Percentiles rank a stretch among this genome's conserved stretches.
phyloP scores from a whole-genome alignment of 345 rosid genomes.

The Excoecaria cochinchinensis region DNA sequence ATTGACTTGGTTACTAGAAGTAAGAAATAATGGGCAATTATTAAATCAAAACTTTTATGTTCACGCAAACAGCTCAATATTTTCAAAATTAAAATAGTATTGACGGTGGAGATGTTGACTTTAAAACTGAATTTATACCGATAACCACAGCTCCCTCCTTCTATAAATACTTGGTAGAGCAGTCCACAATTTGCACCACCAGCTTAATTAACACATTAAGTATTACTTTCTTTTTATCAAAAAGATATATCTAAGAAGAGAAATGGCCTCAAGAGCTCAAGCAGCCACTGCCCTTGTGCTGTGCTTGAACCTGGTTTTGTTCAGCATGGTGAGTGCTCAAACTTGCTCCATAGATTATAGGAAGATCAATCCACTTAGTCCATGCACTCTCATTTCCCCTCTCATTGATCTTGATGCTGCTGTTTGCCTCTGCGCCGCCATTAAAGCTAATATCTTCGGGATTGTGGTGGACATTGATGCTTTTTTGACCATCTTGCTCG shows the following conservation, averaged over 20 bases:
- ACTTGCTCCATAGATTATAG: not conserved
- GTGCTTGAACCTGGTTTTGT: not conserved
- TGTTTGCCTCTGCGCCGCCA: constrained; percentile 1
- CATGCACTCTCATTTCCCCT: not conserved
- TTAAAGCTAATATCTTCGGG: not conserved
- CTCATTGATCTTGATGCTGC: not conserved
- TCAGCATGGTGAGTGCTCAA: not conserved
- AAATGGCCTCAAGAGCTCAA: not conserved
- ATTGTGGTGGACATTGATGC: no score
- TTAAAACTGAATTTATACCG: no score
- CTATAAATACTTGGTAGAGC: not conserved
- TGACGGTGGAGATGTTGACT: no score
- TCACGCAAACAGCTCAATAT: no score
- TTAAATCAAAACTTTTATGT: no score
- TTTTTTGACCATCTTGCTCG: no score
- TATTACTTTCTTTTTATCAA: not conserved
- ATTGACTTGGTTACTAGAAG: no score
- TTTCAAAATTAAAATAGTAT: no score
- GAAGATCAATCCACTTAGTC: not conserved
- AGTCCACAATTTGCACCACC: not conserved
- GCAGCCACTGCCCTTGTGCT: constrained; percentile 9
- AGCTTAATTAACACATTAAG: not conserved
- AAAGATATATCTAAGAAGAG: not conserved
- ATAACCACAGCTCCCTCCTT: no score
- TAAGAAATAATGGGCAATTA: no score